A percentile compares a stretch with the other conserved stretches of the same genome.
phyloP scores from a whole-genome alignment of 179 eudicot species.

The Spergularia azorica region DNA sequence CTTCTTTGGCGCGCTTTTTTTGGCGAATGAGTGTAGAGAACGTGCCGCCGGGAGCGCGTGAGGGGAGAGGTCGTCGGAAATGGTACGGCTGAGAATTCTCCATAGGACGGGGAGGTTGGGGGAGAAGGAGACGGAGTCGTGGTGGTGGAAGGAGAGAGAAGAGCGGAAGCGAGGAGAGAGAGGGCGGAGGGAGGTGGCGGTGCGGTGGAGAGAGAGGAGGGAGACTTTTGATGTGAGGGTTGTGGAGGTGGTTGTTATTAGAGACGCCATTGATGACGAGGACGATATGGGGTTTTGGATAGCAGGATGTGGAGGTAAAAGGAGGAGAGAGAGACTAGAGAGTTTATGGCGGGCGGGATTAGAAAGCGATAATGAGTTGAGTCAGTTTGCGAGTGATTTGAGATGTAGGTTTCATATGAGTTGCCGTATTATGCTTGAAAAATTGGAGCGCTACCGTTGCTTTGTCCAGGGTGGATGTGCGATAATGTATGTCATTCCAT shows the following conservation, averaged over 20 bases:
- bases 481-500: too few relatives aligned
- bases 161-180: constrained; percentile 39
- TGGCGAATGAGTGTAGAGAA: constrained; percentile 38
- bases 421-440: too few relatives aligned
- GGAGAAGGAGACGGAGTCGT: constrained; percentile 34
- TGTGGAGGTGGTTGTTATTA: constrained; percentile 39
- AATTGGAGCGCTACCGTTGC: too few relatives aligned
- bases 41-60: constrained; percentile 46
- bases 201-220: constrained; percentile 33
- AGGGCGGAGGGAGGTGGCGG: constrained; percentile 31
- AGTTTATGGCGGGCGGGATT: too few relatives aligned
- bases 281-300: background rate
- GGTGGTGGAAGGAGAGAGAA: constrained; percentile 31
- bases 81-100: constrained; percentile 26
- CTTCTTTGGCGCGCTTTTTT: constrained; percentile 38
- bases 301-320: background rate
- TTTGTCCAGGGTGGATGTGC: too few relatives aligned
- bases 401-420: too few relatives aligned
- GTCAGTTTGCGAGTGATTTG: too few relatives aligned
- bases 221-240: constrained; percentile 35
- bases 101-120: constrained; percentile 37
- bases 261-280: constrained; percentile 42
- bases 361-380: too few relatives aligned
- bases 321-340: background rate
- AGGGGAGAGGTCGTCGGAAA: constrained; percentile 38